Base-by-base conservation (phyloP, 768 basidiomycete genomes). In the Psilocybe sp. region DNA sequence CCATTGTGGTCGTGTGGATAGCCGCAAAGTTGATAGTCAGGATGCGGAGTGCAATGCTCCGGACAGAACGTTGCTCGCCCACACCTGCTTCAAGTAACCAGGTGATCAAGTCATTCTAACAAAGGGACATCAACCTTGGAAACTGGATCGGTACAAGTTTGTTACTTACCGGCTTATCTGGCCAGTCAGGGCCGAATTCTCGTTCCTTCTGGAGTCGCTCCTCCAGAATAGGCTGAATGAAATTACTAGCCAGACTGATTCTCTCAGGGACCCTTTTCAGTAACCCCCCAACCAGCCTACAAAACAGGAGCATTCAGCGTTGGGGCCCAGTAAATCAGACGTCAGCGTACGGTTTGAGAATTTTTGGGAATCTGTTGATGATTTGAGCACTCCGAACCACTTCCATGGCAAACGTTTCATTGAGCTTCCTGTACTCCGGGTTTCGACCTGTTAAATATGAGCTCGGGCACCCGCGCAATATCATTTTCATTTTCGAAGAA, bases 21-120 rank as follows among this genome's bases (percentile, higher is more conserved):
- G 67, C 58, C 5, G 62, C 67, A 43, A 66, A 66, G 44, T 69
- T 67, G 20, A 67, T 39, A 1, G 49, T 46, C 19, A 67, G 43
- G 2, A 67, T 45, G 7, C 66, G 62, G 18, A 54, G 18, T 9
- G 59, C 52, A 13, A 69, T 40, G 15, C 55, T 51, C 19, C 51
- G 51, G 12, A 58, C 48, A 13, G 49, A 47, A 5, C 48, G 49
- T 34, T 65, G 60, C 9, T 53, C 36, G 31, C 57, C 64, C 20
- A 60, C 42, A 1, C 64, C 66, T 37, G 63, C 58, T 2, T 61
- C 60, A 43, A 69, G 50, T 9, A 66, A 46, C 67, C 67, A 69
- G 4, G 57, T 59, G 12, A 69, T 44, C n/a, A 67, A 40, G 52
- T 69, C 64, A 23, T 59, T 60, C 67, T 68, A 44, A 13, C 10